Conservation (phyloP, 495 filamentous ascomycete species). For the Trichoderma erinaceum region DNA sequence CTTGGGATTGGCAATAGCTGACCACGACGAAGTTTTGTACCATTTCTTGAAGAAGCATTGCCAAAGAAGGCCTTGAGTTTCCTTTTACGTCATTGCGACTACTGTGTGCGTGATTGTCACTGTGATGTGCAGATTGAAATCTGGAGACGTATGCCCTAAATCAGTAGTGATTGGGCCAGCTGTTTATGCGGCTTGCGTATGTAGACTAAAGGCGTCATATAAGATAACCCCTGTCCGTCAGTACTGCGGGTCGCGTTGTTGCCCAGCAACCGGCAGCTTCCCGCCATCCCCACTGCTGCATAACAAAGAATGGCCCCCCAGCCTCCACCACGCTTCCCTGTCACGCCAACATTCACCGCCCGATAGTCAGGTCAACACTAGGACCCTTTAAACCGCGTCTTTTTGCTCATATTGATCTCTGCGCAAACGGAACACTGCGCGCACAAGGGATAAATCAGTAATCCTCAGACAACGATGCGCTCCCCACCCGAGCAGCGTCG, state of each 20-base stretch:
- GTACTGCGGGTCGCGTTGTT: not conserved
- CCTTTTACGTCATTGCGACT: not conserved
- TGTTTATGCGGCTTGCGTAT: not conserved
- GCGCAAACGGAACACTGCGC: not conserved
- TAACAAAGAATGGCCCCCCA: not conserved
- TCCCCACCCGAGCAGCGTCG: slow-evolving; percentile 54
- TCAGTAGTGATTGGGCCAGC: not conserved
- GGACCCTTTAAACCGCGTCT: not conserved
- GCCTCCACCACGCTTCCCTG: slow-evolving; percentile 11
- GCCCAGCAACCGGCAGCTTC: slow-evolving; percentile 8
- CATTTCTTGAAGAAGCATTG: too few relatives aligned
- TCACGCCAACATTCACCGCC: slow-evolving; percentile 6
- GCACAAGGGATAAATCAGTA: not conserved
- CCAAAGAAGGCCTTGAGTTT: too few relatives aligned
- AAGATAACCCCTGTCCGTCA: not conserved
- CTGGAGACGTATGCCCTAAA: not conserved
- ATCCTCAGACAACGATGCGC: slow-evolving; percentile 28
- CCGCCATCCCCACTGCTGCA: not conserved
- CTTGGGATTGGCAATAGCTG: not conserved
- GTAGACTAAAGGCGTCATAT: too few relatives aligned
- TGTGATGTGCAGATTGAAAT: not conserved
- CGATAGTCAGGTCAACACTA: slow-evolving; percentile 1
- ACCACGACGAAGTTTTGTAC: not conserved
- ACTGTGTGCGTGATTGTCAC: not conserved
- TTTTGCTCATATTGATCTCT: not conserved